phyloP scores from a whole-genome alignment of 768 basidiomycete genomes.

The Amanita phalloides region DNA sequence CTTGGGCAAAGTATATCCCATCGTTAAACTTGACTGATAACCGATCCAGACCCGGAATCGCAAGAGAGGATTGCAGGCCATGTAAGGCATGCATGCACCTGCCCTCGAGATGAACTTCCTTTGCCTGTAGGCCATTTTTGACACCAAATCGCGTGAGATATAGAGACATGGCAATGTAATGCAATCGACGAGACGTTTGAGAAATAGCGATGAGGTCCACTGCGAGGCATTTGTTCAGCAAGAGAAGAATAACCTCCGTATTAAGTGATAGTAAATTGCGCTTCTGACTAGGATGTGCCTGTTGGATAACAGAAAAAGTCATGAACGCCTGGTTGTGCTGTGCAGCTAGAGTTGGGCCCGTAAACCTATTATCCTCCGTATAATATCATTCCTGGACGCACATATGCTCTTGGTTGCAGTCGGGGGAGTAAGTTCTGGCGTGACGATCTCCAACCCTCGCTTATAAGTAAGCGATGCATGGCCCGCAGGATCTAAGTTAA shows the following conservation, averaged over 20 bases:
- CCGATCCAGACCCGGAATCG: slow-evolving; percentile 11
- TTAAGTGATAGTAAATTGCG: slow-evolving; percentile 10
- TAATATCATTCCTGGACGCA: no score
- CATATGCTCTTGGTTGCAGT: no score
- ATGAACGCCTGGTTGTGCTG: neutral
- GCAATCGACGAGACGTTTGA: slow-evolving; percentile 11
- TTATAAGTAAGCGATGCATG: no score
- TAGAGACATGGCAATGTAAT: slow-evolving; percentile 12
- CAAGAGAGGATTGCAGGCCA: slow-evolving; percentile 10
- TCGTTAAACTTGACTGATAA: slow-evolving; percentile 11
- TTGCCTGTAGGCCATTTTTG: slow-evolving; percentile 3
- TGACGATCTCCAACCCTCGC: no score
- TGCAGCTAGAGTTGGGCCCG: neutral
- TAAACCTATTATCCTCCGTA: no score
- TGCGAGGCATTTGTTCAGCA: slow-evolving; percentile 8
- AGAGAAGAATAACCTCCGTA: slow-evolving; percentile 12
- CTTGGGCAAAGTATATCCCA: slow-evolving; percentile 11
- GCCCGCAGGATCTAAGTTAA: no score
- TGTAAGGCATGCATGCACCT: slow-evolving; percentile 9
- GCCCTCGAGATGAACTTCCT: slow-evolving; percentile 9
- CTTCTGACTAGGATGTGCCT: neutral
- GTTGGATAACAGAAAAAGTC: neutral
- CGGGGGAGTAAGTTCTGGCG: no score
- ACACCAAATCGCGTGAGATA: slow-evolving; percentile 13
- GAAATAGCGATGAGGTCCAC: slow-evolving; percentile 9